These are phyloP conservation scores for Nicotiana tabacum DNA, from an alignment of 257 asterid genomes.

Conservation along the genomic window DNA sequence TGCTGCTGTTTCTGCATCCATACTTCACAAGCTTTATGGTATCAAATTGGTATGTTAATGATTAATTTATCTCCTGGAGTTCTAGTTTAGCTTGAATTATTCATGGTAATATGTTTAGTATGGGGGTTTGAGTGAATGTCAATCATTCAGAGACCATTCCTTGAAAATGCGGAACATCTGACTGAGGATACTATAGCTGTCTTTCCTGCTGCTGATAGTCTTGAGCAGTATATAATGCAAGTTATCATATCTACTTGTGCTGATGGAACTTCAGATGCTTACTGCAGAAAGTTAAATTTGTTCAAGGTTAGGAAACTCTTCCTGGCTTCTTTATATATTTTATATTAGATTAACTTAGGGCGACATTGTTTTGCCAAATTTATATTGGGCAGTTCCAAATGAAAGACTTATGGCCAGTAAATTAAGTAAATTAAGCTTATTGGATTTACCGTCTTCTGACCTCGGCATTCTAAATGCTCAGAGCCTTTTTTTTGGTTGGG, in stretches of 20 bases:
- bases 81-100: constrained; percentile 17
- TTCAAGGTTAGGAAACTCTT: constrained; percentile 58
- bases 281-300: constrained; percentile 58
- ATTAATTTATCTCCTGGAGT: background rate
- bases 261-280: constrained; percentile 75
- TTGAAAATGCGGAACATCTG: constrained; percentile 83
- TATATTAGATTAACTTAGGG: background rate
- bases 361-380: background rate
- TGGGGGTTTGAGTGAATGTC: constrained; percentile 22
- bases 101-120: constrained; percentile 8
- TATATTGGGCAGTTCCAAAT: background rate
- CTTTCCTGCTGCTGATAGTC: constrained; percentile 89
- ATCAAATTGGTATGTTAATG: constrained; percentile 60
- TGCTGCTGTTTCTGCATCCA: constrained; percentile 80
- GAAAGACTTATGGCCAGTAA: background rate
- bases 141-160: constrained; percentile 76
- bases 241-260: constrained; percentile 60
- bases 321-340: constrained; percentile 1
- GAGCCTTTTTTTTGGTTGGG: background rate
- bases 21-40: constrained; percentile 87
- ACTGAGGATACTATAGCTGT: constrained; percentile 92
- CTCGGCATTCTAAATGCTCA: background rate
- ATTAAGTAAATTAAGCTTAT: background rate
- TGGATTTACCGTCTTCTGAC: background rate
- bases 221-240: constrained; percentile 63